These are phyloP conservation scores for Moelleriella libera DNA, from an alignment of 2,329 filamentous ascomycete genomes.

Conservation along the genomic window DNA sequence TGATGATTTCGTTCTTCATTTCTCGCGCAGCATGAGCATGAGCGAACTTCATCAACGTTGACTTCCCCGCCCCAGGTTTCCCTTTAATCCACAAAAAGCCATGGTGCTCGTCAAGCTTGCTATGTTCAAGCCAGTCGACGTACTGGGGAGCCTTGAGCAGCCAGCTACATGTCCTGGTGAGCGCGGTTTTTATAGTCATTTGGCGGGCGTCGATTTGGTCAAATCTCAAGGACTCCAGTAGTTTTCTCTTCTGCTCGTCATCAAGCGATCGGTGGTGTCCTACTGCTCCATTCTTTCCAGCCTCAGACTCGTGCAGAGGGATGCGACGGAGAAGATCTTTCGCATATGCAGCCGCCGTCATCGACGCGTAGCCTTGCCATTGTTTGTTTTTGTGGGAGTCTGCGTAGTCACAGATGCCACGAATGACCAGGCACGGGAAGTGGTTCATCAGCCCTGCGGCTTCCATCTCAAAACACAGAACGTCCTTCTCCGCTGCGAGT, in stretches of 20 bases:
- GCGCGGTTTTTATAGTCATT: conserved; percentile 8
- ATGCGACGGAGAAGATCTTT: conserved; percentile 9
- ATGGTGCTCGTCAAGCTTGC: conserved; percentile 10
- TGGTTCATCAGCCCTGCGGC: conserved; percentile 12
- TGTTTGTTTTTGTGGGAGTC: conserved; percentile 17
- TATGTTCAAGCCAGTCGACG: conserved; percentile 19
- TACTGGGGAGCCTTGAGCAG: conserved; percentile 14
- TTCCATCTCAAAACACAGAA: conserved; percentile 13
- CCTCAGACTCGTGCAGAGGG: neutral
- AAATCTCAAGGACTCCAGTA: too few relatives aligned
- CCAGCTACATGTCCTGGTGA: conserved; percentile 18
- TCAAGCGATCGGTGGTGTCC: neutral
- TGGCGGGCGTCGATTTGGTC: too few relatives aligned
- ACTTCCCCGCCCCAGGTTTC: conserved; percentile 28
- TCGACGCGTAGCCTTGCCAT: conserved; percentile 16
- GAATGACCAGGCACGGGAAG: conserved; percentile 11
- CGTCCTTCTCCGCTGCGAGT: conserved; percentile 6
- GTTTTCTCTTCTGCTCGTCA: neutral
- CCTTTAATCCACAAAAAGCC: conserved; percentile 33
- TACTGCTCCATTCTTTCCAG: neutral
- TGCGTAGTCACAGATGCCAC: conserved; percentile 21
- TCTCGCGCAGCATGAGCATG: too few relatives aligned
- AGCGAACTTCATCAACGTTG: conserved; percentile 27
- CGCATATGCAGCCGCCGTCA: conserved; percentile 14
- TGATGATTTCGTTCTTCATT: too few relatives aligned